phyloP scores from a whole-genome alignment of 768 basidiomycete species.

The Boletus subparvulus region DNA sequence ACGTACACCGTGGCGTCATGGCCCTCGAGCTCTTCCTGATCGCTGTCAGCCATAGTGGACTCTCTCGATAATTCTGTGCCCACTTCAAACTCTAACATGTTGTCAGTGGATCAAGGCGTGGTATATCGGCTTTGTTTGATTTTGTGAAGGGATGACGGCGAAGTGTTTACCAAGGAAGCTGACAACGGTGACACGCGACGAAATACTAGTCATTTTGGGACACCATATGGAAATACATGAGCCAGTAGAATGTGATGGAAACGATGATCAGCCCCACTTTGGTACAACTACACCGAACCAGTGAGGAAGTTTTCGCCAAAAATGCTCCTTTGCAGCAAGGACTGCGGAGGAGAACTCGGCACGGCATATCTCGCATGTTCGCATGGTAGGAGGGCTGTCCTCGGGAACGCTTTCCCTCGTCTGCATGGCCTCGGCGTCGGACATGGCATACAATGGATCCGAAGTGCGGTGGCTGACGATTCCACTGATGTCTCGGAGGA shows the following conservation, averaged over 20 bases:
- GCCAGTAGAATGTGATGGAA: background rate
- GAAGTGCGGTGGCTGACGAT: constrained; percentile 62
- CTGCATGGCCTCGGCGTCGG: constrained; percentile 67
- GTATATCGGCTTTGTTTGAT: background rate
- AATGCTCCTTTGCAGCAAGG: constrained; percentile 56
- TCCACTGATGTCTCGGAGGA: constrained; percentile 72
- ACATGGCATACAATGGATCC: constrained; percentile 70
- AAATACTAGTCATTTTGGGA: background rate
- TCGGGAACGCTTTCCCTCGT: constrained; percentile 47
- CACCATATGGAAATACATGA: constrained; percentile 15
- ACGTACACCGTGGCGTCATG: constrained; percentile 7
- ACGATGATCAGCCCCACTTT: constrained; percentile 34
- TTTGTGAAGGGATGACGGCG: background rate
- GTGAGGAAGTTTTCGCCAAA: constrained; percentile 61
- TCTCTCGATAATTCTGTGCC: background rate
- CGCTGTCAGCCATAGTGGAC: constrained; percentile 3
- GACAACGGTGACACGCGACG: background rate
- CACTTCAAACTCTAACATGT: background rate
- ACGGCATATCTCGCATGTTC: constrained; percentile 65
- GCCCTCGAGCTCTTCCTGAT: constrained; percentile 14
- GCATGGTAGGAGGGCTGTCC: constrained; percentile 43
- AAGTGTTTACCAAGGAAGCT: background rate
- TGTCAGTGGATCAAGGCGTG: background rate
- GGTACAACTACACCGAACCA: constrained; percentile 63
- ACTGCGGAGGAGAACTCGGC: constrained; percentile 61